Evolutionary conservation across 2,329 filamentous ascomycete genomes (phyloP).

Genomic region (Phyllosticta citribraziliensis): DNA sequence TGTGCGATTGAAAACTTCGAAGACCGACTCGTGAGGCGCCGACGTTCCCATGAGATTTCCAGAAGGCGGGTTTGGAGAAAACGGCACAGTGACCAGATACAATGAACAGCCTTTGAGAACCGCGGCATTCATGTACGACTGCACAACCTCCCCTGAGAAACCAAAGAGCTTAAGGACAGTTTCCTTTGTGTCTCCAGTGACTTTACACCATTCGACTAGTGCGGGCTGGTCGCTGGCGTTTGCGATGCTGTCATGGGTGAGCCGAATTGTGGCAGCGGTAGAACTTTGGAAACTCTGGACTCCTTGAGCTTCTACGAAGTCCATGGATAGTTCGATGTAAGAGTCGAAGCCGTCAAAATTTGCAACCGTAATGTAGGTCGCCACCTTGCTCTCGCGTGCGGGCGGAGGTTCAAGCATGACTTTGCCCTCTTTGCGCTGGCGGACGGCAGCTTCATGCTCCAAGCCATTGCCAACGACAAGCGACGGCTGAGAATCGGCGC

Average conservation of each 20-base stretch:
- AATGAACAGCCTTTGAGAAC: background rate
- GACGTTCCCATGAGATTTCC: background rate
- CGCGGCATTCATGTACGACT: background rate
- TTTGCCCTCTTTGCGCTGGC: no score
- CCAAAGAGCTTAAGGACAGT: background rate
- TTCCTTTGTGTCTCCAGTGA: background rate
- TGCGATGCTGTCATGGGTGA: background rate
- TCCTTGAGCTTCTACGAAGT: no score
- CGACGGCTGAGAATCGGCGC: no score
- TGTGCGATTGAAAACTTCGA: background rate
- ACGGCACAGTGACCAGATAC: background rate
- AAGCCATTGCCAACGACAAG: no score
- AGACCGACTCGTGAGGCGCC: background rate
- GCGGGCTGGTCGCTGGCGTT: background rate
- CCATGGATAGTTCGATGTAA: no score
- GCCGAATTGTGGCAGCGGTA: background rate
- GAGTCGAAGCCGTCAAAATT: no score
- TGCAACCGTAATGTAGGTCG: no score
- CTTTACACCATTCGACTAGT: background rate
- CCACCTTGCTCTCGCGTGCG: no score
- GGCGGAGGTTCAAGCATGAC: no score
- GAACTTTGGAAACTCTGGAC: no score
- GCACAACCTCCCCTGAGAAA: background rate
- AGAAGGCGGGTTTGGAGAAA: background rate
- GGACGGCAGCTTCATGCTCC: no score